Base-by-base conservation (phyloP, 2,329 filamentous ascomycete species). In the Verticillium albo-atrum region DNA sequence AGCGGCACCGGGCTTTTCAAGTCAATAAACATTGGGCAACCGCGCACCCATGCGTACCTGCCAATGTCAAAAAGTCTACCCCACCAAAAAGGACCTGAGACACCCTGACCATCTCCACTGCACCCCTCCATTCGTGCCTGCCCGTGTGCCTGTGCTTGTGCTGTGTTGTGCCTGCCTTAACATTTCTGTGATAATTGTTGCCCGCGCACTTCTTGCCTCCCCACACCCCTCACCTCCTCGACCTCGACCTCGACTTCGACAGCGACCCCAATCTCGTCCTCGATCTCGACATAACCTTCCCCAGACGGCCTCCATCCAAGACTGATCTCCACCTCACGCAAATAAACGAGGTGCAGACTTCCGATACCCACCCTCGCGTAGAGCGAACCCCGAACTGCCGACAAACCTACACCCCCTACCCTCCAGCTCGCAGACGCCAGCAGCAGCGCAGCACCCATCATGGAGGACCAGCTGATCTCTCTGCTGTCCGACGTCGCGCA, bases 381-480 rank as follows among this genome's bases (percentile, higher is more conserved):
- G 25, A 25, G 42, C 42, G 42, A 47, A 34, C 20, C 20, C 42
- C n/a, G 42, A 47, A 47, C 42, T 47, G 42, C 42, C 42, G 42
- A 47, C 20, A 47, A 12, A 6, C 20, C 32, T 51, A 23, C 17
- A 30, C 53, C 35, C 54, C 34, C 47, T 15, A 14, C 54, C n/a
- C 23, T 20, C 56, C 55, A 51, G 58, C 63, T 23, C 20, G 42
- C 42, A 23, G 42, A 47, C 42, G n/a, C 42, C 42, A 47, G 42
- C 20, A 47, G 42, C 20, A 20, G n/a, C 42, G 42, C 42, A 47
- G 42, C 42, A 25, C 67, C 65, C 71, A 77, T 70, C 68, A 97
- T 97, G 92, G 93, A 97, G 84, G 89, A 96, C 78, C 89, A 96
- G 81, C 86, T 99, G 75, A 88, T 95, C 68, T 88, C 89, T 75